These are phyloP conservation scores for Pleurotus pulmonarius DNA, from an alignment of 768 basidiomycete genomes.

Conservation along the genomic window DNA sequence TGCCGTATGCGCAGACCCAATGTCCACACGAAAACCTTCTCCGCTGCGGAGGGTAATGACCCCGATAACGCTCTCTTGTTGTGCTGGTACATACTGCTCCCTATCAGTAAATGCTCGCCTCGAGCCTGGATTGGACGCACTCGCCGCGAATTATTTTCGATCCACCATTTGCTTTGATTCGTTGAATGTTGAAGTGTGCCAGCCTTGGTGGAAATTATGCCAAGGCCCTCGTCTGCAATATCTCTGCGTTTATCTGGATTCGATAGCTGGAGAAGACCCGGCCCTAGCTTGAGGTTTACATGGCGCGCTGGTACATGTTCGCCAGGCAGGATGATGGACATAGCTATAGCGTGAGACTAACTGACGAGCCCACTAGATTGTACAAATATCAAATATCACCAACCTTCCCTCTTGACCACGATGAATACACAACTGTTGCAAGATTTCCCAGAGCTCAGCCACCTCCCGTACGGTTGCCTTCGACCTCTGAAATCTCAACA, in stretches of 20 bases:
- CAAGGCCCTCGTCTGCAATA: conserved; percentile 17
- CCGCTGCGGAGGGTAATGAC: conserved; percentile 75
- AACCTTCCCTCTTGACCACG: not conserved
- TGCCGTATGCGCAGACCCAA: conserved; percentile 85
- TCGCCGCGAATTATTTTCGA: conserved; percentile 81
- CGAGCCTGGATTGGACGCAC: conserved; percentile 42
- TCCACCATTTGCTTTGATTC: conserved; percentile 82
- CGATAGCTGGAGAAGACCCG: conserved; percentile 62
- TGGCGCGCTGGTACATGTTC: conserved; percentile 71
- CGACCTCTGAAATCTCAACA: not conserved
- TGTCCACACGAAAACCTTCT: conserved; percentile 92
- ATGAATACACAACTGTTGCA: conserved; percentile 45
- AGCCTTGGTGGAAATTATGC: conserved; percentile 60
- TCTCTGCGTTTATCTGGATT: conserved; percentile 9
- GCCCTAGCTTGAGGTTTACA: conserved; percentile 82
- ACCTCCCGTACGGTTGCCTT: conserved; percentile 55
- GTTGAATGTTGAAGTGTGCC: conserved; percentile 66
- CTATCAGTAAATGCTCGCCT: not conserved
- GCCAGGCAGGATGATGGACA: conserved; percentile 76
- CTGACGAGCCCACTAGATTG: no score
- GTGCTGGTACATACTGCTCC: conserved; percentile 84
- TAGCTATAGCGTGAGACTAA: not conserved
- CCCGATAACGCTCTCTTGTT: conserved; percentile 88
- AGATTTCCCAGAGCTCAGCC: conserved; percentile 72
- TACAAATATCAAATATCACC: not conserved